Evolutionary conservation across 345 rosid species (phyloP), one percentile per base, ranked within the genome.

Genomic region (Microthlaspi erraticum): DNA sequence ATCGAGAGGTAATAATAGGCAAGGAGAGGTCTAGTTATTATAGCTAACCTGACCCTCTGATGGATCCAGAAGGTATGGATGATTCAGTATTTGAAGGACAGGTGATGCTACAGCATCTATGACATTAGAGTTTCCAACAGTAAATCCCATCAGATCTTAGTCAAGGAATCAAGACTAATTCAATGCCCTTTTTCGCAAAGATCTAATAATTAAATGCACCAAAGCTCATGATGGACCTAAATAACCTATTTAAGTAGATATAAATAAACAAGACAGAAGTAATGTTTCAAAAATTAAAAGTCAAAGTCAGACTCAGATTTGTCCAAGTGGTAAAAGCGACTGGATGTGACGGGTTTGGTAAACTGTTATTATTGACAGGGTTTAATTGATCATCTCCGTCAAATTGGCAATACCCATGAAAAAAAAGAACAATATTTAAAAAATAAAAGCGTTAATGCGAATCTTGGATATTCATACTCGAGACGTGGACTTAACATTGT

Each of bases 31-130:
- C 68, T 74, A 55, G 34, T 18, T 23, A 23, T 50, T 37, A 7
- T 65, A 73, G 77, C 59, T 64, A 64, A 72, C 34, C 50, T 55
- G 71, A 55, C 70, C 58, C 17, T 55, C 71, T 64, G 72, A 66
- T 66, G 60, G 60, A 50, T 49, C 77, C 72, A 73, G 72, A 65
- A 18, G 71, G 46, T 73, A 66, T 73, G 68, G 62, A 32, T 51
- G 73, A 59, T 60, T 74, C 73, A 74, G 78, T 67, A 67, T 34
- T 41, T 42, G 68, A 74, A 74, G 73, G 78, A 74, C 78, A 67
- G 73, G 68, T 66, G 78, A 74, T 66, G 68, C 73, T 74, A 74
- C 60, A 57, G 20, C 46, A 66, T 66, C 77, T 73, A 49, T 58
- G 77, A 66, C 68, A 60, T 59, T 36, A 59, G 26, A 58, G 67